Base-by-base conservation (phyloP, 1,139 yeast species). In the Geotrichum histeridarum region DNA sequence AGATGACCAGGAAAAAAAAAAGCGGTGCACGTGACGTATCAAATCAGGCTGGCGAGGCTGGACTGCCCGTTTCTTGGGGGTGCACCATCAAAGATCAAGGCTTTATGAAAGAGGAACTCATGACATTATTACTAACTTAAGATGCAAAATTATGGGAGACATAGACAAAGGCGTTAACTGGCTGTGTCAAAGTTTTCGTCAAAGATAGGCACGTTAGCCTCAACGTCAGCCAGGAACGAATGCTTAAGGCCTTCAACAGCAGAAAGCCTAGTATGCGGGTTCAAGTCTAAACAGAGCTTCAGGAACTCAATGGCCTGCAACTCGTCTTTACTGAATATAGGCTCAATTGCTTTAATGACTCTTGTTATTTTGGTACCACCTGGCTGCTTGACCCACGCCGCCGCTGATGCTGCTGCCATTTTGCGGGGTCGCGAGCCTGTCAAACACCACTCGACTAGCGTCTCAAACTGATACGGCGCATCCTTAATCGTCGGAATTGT, bases 221-320 rank as follows among this genome's bases (percentile, higher is more conserved):
- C 27, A 2, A 38, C 42, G 39, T 45, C 55, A 18, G 51, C 65
- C 64, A 84, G 82, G 62, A 82, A 84, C n/a, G 80, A 79, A 64
- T 81, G 73, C 50, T 73, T 67, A 54, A 85, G 69, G 2, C 84
- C 79, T 48, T 80, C 79, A 47, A 71, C 72, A 0, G 93, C 90
- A 9, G 79, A 70, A n/a, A 74, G 67, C 51, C 94, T 73, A 54
- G 78, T 76, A 31, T 70, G 63, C 14, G 81, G 82, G 69, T 85
- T 84, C 72, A 83, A 73, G 51, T 75, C 77, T 64, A 86, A 73
- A 61, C 83, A 77, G 8, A 72, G 73, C 59, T 74, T 72, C 42
- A 86, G 71, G 50, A 86, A 70, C 42, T 81, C 82, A 51, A 82
- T 64, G 17, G 84, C 80, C 48, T 64, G 62, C 11, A 54, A 59